These are phyloP conservation scores for Thymus quinquecostatus DNA, from an alignment of 257 asterid species.

Conservation along the genomic window DNA sequence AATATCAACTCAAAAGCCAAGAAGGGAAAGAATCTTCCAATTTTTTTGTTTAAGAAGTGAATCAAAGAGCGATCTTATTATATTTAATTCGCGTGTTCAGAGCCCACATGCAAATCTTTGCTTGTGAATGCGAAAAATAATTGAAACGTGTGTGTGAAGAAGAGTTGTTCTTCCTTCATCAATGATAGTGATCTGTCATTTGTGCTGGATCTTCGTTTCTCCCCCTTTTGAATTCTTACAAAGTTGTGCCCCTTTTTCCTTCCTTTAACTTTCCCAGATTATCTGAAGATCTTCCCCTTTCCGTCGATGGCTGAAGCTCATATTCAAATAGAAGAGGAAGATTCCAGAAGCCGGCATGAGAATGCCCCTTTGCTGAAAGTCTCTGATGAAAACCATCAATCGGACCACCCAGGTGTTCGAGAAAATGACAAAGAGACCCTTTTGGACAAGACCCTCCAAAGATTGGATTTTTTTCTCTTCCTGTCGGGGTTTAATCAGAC, in stretches of 20 bases:
- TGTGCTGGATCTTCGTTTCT: slow-evolving; percentile 13
- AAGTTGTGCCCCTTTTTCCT: neutral
- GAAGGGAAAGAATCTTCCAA: neutral
- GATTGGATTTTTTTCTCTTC: slow-evolving; percentile 47
- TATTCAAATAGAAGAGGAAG: slow-evolving; percentile 50
- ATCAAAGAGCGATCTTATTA: neutral
- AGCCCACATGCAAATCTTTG: slow-evolving; percentile 32
- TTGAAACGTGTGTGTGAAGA: slow-evolving; percentile 14
- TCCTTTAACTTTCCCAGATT: slow-evolving; percentile 5
- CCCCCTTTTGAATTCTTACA: slow-evolving; percentile 16
- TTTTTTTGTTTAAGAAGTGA: neutral
- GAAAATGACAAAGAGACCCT: slow-evolving; percentile 44
- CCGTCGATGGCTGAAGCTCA: slow-evolving; percentile 58
- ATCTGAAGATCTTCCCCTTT: neutral
- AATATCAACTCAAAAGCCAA: neutral
- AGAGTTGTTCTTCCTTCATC: neutral
- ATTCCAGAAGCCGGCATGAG: slow-evolving; percentile 40
- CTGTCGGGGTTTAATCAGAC: slow-evolving; percentile 68
- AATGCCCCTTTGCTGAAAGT: slow-evolving; percentile 41
- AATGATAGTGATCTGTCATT: slow-evolving; percentile 24
- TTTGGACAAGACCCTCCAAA: slow-evolving; percentile 60
- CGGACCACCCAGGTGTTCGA: slow-evolving; percentile 35
- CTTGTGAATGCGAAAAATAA: neutral
- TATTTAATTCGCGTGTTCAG: neutral
- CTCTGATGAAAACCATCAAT: slow-evolving; percentile 38